Evolutionary conservation across 176 grass and related monocot species (phyloP).

Genomic region (Puya raimondii): DNA sequence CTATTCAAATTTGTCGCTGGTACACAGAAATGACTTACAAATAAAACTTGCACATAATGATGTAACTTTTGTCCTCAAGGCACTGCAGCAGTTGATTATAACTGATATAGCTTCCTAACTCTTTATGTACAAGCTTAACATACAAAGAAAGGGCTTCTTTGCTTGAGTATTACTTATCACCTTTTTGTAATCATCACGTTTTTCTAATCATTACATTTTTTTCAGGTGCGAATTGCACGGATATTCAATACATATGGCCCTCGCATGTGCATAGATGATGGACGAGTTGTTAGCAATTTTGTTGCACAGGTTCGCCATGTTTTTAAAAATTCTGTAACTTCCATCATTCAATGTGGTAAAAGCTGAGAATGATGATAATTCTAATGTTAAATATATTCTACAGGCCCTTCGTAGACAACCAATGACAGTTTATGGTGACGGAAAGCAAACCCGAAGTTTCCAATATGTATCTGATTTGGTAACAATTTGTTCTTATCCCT

Average conservation of each 20-base stretch:
- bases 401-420: slow-evolving; percentile 59
- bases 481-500: slow-evolving; percentile 14
- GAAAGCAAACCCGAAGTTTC: slow-evolving; percentile 92
- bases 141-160: too few species aligned
- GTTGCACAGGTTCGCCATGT: slow-evolving; percentile 59
- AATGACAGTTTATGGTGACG: slow-evolving; percentile 83
- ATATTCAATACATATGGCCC: slow-evolving; percentile 98
- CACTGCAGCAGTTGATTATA: too few species aligned
- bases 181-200: background rate
- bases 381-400: slow-evolving; percentile 9
- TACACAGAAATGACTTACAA: too few species aligned
- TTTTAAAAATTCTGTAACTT: background rate
- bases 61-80: slow-evolving; percentile 3
- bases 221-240: slow-evolving; percentile 76
- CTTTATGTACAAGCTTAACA: too few species aligned
- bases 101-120: too few species aligned
- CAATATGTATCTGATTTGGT: slow-evolving; percentile 97
- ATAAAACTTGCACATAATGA: background rate
- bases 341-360: background rate
- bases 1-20: too few species aligned
- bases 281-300: slow-evolving; percentile 92
- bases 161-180: background rate
- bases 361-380: background rate
- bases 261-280: slow-evolving; percentile 94
- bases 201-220: background rate